Percentiles rank a stretch among this genome's conserved stretches.
Conservation (phyloP, 129 eudicot species). For the Escallonia herrerae region DNA sequence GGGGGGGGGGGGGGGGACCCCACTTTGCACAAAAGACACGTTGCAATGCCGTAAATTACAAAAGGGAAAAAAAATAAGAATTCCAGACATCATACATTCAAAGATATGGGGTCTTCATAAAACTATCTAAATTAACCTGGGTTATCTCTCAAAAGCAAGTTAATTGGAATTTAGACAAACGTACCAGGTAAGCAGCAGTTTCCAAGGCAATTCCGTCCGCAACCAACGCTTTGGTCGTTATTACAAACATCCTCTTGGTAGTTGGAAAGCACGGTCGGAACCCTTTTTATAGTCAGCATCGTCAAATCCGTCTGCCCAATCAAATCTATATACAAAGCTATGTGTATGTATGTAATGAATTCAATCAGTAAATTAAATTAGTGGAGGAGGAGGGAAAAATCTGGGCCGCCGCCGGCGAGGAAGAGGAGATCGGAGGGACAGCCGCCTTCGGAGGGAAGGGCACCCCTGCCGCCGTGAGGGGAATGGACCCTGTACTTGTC, state of each 20-base stretch:
- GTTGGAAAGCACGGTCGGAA: constrained; percentile 54
- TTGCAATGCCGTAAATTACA: no score
- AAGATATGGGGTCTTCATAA: no score
- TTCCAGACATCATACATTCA: no score
- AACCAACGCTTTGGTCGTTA: constrained; percentile 21
- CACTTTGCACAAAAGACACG: no score
- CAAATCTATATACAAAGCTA: background rate
- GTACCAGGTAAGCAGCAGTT: constrained; percentile 67
- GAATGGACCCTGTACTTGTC: constrained; percentile 40
- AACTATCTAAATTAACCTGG: no score
- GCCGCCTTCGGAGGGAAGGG: constrained; percentile 85
- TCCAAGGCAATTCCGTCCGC: constrained; percentile 69
- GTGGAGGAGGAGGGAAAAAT: background rate
- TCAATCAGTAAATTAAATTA: constrained; percentile 1
- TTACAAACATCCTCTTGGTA: constrained; percentile 45
- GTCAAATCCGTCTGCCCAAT: background rate
- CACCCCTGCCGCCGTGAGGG: constrained; percentile 96
- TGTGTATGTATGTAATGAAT: background rate
- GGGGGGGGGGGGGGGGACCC: no score
- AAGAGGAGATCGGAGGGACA: constrained; percentile 86
- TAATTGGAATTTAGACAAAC: no score
- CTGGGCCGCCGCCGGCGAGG: constrained; percentile 81
- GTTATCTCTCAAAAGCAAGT: no score
- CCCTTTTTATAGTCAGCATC: constrained; percentile 64
- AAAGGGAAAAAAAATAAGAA: no score